Conservation (phyloP, 768 basidiomycete species). For the Dentipellis sp. region DNA sequence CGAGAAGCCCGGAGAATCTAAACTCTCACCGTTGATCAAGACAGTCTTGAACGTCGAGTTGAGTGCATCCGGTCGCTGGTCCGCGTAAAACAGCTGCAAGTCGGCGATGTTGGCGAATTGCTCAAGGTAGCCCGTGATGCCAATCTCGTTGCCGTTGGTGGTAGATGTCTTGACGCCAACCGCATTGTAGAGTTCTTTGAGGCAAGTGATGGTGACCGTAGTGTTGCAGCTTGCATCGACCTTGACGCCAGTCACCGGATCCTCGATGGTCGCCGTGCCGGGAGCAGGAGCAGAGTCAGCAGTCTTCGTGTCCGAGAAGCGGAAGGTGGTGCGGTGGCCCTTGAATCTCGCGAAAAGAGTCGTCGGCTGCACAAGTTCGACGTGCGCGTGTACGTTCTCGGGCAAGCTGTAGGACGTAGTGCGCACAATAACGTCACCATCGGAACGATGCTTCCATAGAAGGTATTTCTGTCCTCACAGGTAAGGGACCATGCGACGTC, state of each 20-base stretch:
- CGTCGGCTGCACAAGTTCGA: slow-evolving; percentile 48
- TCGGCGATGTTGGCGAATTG: slow-evolving; percentile 21
- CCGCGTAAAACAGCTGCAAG: slow-evolving; percentile 11
- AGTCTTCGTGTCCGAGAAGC: slow-evolving; percentile 41
- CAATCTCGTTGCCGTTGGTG: slow-evolving; percentile 21
- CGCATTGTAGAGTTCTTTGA: slow-evolving; percentile 26
- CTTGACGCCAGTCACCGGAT: not conserved
- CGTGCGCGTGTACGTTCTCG: slow-evolving; percentile 39
- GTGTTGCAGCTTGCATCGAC: slow-evolving; percentile 23
- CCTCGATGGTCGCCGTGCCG: slow-evolving; percentile 12
- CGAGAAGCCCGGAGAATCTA: not conserved
- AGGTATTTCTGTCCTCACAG: slow-evolving; percentile 35
- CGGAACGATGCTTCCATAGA: slow-evolving; percentile 41
- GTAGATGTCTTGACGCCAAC: slow-evolving; percentile 16
- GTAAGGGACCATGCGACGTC: too few relatives aligned
- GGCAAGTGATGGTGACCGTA: slow-evolving; percentile 24
- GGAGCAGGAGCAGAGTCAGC: slow-evolving; percentile 22
- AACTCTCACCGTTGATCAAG: slow-evolving; percentile 23
- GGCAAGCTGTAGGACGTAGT: slow-evolving; percentile 54
- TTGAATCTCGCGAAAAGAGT: slow-evolving; percentile 53
- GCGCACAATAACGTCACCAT: slow-evolving; percentile 45
- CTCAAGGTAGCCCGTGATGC: slow-evolving; percentile 27
- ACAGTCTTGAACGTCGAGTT: slow-evolving; percentile 5
- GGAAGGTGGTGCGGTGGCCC: slow-evolving; percentile 40
- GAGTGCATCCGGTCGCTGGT: slow-evolving; percentile 8